phyloP scores from a whole-genome alignment of 1,284 basidiomycete genomes.

The Ganoderma multipileum region DNA sequence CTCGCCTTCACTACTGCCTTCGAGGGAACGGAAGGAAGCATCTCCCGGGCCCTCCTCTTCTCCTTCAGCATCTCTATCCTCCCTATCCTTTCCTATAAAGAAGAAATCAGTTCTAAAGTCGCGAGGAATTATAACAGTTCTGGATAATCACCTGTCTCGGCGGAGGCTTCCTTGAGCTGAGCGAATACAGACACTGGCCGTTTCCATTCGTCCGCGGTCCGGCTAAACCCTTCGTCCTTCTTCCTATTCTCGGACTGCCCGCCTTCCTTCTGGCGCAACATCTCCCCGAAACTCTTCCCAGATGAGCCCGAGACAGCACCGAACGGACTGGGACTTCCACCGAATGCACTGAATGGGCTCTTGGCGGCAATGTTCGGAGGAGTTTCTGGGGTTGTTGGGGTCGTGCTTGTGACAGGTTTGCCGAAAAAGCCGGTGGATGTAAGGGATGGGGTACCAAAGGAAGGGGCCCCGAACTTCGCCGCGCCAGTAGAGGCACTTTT shows the following conservation, averaged over 20 bases:
- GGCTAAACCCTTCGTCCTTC: conserved; percentile 18
- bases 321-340: conserved; percentile 51
- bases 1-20: conserved; percentile 30
- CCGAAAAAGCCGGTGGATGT: conserved; percentile 18
- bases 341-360: conserved; percentile 58
- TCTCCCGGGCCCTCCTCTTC: conserved; percentile 34
- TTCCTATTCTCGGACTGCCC: conserved; percentile 29
- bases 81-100: conserved; percentile 14
- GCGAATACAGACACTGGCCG: conserved; percentile 33
- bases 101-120: background rate
- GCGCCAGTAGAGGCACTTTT: conserved; percentile 10
- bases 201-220: conserved; percentile 30
- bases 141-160: conserved; percentile 15
- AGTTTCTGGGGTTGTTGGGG: conserved; percentile 34
- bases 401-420: conserved; percentile 25
- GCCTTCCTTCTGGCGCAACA: conserved; percentile 43
- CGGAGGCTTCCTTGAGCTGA: conserved; percentile 21
- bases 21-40: conserved; percentile 28
- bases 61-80: conserved; percentile 32
- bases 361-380: conserved; percentile 40
- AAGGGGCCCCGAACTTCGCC: conserved; percentile 30
- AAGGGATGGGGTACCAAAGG: conserved; percentile 21
- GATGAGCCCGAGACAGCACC: conserved; percentile 38
- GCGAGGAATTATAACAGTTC: background rate
- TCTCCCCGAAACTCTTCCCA: conserved; percentile 48